Percentiles rank a stretch among this genome's conserved stretches.
These are phyloP conservation scores for Quercus engelmannii DNA, from an alignment of 306 rosid genomes.

Conservation along the genomic window DNA sequence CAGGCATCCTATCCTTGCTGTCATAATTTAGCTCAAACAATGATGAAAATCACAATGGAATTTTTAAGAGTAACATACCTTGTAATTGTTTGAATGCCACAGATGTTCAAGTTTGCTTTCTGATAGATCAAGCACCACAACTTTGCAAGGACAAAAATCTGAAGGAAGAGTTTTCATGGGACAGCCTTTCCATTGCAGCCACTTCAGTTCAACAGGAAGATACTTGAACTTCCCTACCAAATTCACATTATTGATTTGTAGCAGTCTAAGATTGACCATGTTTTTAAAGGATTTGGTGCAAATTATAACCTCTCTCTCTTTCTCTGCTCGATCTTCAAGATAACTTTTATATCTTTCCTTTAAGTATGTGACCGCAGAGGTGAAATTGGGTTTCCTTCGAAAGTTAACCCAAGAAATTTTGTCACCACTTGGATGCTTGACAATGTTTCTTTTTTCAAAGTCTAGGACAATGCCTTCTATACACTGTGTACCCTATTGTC, in stretches of 20 bases:
- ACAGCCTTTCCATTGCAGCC: slow-evolving; percentile 72
- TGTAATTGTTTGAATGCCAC: slow-evolving; percentile 17
- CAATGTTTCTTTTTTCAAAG: slow-evolving; percentile 8
- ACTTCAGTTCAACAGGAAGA: slow-evolving; percentile 50
- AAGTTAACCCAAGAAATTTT: slow-evolving; percentile 25
- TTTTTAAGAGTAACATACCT: slow-evolving; percentile 25
- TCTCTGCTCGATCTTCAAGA: slow-evolving; percentile 25
- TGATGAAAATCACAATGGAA: background rate
- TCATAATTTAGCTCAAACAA: background rate
- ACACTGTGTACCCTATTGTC: slow-evolving; percentile 33
- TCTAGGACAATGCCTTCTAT: slow-evolving; percentile 54
- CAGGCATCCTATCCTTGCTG: too few relatives aligned
- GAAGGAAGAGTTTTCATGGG: slow-evolving; percentile 38
- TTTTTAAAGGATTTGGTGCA: slow-evolving; percentile 31
- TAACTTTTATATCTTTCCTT: slow-evolving; percentile 28
- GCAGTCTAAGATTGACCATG: slow-evolving; percentile 47
- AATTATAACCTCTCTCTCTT: slow-evolving; percentile 20
- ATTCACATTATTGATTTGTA: slow-evolving; percentile 50
- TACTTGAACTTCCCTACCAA: slow-evolving; percentile 36
- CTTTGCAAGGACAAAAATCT: slow-evolving; percentile 38
- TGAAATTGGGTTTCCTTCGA: slow-evolving; percentile 16
- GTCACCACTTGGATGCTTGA: slow-evolving; percentile 3
- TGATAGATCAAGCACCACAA: slow-evolving; percentile 64
- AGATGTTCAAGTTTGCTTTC: slow-evolving; percentile 35
- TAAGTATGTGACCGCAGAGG: slow-evolving; percentile 28